These are phyloP conservation scores for Aspergillus terreus DNA, from an alignment of 2,329 filamentous ascomycete species.

Conservation along the genomic window DNA sequence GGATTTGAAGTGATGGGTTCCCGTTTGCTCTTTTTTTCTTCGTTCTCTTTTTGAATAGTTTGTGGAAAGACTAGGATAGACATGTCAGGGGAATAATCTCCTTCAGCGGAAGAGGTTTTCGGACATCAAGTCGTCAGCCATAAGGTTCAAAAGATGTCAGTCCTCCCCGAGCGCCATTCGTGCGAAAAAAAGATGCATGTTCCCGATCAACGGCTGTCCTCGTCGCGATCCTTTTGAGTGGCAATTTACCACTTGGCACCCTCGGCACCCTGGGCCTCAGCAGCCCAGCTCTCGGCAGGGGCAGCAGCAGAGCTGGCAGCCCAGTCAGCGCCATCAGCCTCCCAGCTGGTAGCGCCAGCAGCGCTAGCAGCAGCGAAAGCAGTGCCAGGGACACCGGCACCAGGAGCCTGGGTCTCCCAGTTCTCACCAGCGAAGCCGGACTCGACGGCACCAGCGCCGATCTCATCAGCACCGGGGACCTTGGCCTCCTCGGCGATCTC, in stretches of 20 bases:
- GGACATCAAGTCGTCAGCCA: slow-evolving; percentile 4
- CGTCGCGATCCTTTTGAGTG: slow-evolving; percentile 15
- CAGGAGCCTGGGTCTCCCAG: slow-evolving; percentile 73
- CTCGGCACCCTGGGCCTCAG: slow-evolving; percentile 32
- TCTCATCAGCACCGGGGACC: slow-evolving; percentile 79
- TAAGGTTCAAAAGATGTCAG: slow-evolving; percentile 4
- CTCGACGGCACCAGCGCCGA: slow-evolving; percentile 73
- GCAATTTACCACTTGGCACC: slow-evolving; percentile 37
- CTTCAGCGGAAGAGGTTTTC: slow-evolving; percentile 7
- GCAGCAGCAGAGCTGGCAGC: slow-evolving; percentile 43
- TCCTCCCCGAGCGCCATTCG: slow-evolving; percentile 21
- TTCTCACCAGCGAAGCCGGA: slow-evolving; percentile 71
- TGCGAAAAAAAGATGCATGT: slow-evolving; percentile 20
- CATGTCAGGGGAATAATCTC: slow-evolving; percentile 32
- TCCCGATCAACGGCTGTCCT: slow-evolving; percentile 29
- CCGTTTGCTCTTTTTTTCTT: slow-evolving; percentile 32
- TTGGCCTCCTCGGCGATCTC: slow-evolving; percentile 79
- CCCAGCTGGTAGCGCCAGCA: slow-evolving; percentile 61
- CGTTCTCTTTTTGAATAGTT: slow-evolving; percentile 24
- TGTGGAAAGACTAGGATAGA: slow-evolving; percentile 38
- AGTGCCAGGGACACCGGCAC: slow-evolving; percentile 60
- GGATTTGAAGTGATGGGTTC: slow-evolving; percentile 21
- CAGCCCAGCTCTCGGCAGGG: slow-evolving; percentile 39
- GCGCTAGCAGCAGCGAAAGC: slow-evolving; percentile 69
- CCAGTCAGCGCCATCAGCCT: slow-evolving; percentile 55